Percentiles rank a stretch among this genome's conserved stretches.
Evolutionary conservation across 2,329 filamentous ascomycete species (phyloP).

Genomic region (Rhinocladiella similis): DNA sequence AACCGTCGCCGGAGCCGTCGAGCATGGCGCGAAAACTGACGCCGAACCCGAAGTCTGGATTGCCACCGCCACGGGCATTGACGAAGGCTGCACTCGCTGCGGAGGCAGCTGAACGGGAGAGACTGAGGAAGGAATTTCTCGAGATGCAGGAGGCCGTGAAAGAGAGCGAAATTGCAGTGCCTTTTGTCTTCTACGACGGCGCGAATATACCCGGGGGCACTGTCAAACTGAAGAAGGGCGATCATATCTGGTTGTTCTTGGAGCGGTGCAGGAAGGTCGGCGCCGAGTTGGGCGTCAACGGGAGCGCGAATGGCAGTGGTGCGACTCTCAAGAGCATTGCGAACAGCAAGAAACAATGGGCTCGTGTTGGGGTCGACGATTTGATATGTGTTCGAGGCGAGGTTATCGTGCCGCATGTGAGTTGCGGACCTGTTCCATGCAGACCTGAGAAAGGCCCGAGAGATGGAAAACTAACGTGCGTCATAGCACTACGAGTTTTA

Average conservation of each 20-base stretch:
- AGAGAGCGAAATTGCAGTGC: slow-evolving; percentile 82
- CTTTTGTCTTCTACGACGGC: slow-evolving; percentile 96
- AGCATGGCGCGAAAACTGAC: slow-evolving; percentile 36
- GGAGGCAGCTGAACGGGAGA: slow-evolving; percentile 75
- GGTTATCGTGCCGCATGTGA: slow-evolving; percentile 89
- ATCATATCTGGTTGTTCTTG: slow-evolving; percentile 88
- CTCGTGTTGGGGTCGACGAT: slow-evolving; percentile 90
- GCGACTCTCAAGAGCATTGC: slow-evolving; percentile 38
- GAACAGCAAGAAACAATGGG: slow-evolving; percentile 78
- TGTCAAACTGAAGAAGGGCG: slow-evolving; percentile 88
- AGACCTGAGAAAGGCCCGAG: not conserved
- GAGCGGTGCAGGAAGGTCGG: slow-evolving; percentile 90
- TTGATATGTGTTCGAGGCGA: slow-evolving; percentile 88
- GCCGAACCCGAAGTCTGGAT: slow-evolving; percentile 43
- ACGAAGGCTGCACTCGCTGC: slow-evolving; percentile 75
- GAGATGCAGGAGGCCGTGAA: slow-evolving; percentile 82
- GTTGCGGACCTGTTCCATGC: slow-evolving; percentile 37
- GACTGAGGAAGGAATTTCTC: slow-evolving; percentile 76
- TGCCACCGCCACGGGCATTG: slow-evolving; percentile 67
- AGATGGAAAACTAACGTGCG: not conserved
- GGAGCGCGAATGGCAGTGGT: slow-evolving; percentile 47
- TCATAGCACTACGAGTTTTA: slow-evolving; percentile 92
- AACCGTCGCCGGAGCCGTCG: slow-evolving; percentile 17
- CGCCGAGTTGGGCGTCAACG: slow-evolving; percentile 75
- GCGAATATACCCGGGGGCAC: slow-evolving; percentile 82